Evolutionary conservation across 164 flowering plant species (phyloP).

Genomic region (Vitis cinerea): DNA sequence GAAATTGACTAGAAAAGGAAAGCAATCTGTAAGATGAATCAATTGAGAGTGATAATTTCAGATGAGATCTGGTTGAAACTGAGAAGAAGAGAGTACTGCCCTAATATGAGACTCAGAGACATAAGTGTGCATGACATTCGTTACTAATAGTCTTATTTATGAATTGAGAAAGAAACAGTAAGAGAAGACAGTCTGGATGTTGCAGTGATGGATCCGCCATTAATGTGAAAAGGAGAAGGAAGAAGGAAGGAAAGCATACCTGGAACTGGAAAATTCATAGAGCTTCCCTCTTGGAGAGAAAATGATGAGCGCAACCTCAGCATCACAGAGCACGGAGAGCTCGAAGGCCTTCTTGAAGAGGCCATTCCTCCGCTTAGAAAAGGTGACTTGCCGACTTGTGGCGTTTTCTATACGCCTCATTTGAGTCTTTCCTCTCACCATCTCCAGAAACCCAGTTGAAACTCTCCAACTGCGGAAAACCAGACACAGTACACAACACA

Average conservation of each 20-base stretch:
- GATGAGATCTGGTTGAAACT: too few relatives aligned
- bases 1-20: too few relatives aligned
- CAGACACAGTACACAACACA: background rate
- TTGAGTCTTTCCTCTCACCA: slow-evolving; percentile 80
- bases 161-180: too few relatives aligned
- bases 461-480: background rate
- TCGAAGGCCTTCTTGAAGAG: slow-evolving; percentile 72
- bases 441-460: slow-evolving; percentile 13
- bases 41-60: too few relatives aligned
- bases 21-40: too few relatives aligned
- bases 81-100: too few relatives aligned
- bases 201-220: too few relatives aligned
- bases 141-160: too few relatives aligned
- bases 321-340: slow-evolving; percentile 69
- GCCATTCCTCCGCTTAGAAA: slow-evolving; percentile 68
- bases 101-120: too few relatives aligned
- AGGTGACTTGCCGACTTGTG: slow-evolving; percentile 75
- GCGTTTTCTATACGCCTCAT: slow-evolving; percentile 71
- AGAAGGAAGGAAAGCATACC: slow-evolving; percentile 26
- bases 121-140: too few relatives aligned
- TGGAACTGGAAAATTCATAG: slow-evolving; percentile 61
- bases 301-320: slow-evolving; percentile 60
- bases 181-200: too few relatives aligned
- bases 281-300: slow-evolving; percentile 73
- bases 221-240: too few relatives aligned